Evolutionary conservation across 108 stramenopile genomes (phyloP), one percentile per base, ranked within the genome.

Genomic region (Discostella stelligeroides): DNA sequence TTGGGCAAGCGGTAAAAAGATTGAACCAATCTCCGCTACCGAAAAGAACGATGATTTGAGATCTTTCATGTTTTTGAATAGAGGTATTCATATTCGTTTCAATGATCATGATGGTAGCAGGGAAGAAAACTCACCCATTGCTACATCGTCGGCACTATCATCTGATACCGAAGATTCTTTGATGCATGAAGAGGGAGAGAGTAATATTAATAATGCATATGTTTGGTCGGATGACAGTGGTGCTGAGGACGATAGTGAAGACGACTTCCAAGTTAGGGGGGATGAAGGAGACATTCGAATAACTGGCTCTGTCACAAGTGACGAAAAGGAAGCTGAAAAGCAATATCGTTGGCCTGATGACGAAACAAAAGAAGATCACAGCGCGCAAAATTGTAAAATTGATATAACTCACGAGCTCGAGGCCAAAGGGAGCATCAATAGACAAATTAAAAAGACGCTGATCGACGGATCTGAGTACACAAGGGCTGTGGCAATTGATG

Each of bases 51-150:
- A 24, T 46, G 53, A 70, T 72, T 60, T 57, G 55, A 29, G 58
- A 43, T 40, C 24, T 49, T 39, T 72, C 2, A 60, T 73, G 37
- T 78, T 78, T 58, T 70, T 76, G 58, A 86, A 87, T 76, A 72
- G 91, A 24, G 85, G 82, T 13, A 80, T 89, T 30, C 88, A 85
- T 58, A 62, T 89, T 64, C 84, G 84, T 30, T 90, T 87, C 68
- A 14, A 25, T 42, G 64, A 68, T 43, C 41, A 69, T 46, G 62
- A 29, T 55, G 65, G 0, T 34, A 27, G 8, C 60, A 17, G 15
- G 20, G 38, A 50, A 61, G 43, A 23, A 5, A 28, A 62, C 12
- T 25, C 21, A 14, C 37, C 39, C 48, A 27, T 39, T 23, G 2
- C 4, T 0, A 37, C 66, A 14, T 68, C 59, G 13, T 40, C 27